These are phyloP conservation scores for Diplosphaera chodatii DNA, from an alignment of 139 green algal genomes.

Conservation along the genomic window DNA sequence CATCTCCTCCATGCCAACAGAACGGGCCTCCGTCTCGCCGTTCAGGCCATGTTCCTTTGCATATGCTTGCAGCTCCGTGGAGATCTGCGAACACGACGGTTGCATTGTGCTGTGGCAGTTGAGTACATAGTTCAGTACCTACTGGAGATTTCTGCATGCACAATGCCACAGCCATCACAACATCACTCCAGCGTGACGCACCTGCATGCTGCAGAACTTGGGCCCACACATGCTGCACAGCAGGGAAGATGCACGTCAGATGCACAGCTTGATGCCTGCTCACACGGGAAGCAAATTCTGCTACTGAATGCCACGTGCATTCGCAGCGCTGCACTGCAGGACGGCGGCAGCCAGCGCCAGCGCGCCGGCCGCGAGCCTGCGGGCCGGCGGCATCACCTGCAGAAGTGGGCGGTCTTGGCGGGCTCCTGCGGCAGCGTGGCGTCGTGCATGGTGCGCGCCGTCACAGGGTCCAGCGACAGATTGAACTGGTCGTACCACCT, in stretches of 20 bases:
- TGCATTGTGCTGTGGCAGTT: too few relatives aligned
- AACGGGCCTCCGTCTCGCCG: not conserved
- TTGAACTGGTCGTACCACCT: conserved; percentile 96
- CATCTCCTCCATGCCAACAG: conserved; percentile 76
- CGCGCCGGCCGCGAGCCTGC: too few relatives aligned
- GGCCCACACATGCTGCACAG: conserved; percentile 84
- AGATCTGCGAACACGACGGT: too few relatives aligned
- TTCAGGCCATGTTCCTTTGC: conserved; percentile 27
- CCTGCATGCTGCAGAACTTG: conserved; percentile 71
- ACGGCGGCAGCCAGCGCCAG: too few relatives aligned
- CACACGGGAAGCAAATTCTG: too few relatives aligned
- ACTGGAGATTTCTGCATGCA: too few relatives aligned
- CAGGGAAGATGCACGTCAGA: conserved; percentile 22
- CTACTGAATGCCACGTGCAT: too few relatives aligned
- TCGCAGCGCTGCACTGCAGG: too few relatives aligned
- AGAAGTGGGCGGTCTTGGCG: conserved; percentile 62
- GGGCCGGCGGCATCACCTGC: conserved; percentile 6
- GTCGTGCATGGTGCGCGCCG: conserved; percentile 75
- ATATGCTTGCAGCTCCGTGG: conserved; percentile 67
- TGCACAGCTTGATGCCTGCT: too few relatives aligned
- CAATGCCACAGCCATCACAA: not conserved
- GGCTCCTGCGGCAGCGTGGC: conserved; percentile 78
- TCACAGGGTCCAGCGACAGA: conserved; percentile 86
- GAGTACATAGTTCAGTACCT: too few relatives aligned
- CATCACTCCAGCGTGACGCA: not conserved